Base-by-base conservation (phyloP, 108 stramenopile genomes). In the Skeletonema marinoi region DNA sequence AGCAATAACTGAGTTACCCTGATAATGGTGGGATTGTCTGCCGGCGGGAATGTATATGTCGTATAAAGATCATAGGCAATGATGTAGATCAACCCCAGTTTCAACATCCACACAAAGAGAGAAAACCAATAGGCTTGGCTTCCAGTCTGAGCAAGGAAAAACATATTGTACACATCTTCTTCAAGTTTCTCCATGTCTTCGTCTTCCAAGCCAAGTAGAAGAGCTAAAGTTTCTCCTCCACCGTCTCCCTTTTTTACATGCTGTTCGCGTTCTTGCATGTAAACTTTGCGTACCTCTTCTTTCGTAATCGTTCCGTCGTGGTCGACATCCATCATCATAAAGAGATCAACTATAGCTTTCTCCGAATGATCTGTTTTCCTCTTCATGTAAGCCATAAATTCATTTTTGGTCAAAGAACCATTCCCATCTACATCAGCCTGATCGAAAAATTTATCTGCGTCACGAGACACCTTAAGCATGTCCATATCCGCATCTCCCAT, bases 121-220 rank as follows among this genome's bases (percentile, higher is more conserved):
- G 78, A 75, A 68, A 74, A 88, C 17, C 46, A 73, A 56, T 81
- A 85, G 21, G 85, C 70, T 59, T 75, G 77, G 11, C 78, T 65
- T 12, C 46, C 54, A n/a, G 70, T 16, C 9, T 41, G 35, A 17
- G 82, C 35, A 12, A 88, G 63, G 62, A 88, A 88, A 41, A 86
- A 78, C 82, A 88, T 80, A 38, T 66, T 83, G 72, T 88, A 88
- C 14, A 88, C 87, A 74, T 88, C 87, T 42, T 84, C 82, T 11
- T 51, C 63, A 48, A 88, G 68, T 68, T 85, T 84, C 36, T 67
- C 61, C 56, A 74, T 65, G 32, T 86, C 81, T 10, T 81, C 76
- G 25, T 78, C 77, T 10, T 72, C 71, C 32, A 68, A 14, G 13
- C 68, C 68, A 33, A 68, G 50, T 14, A 68, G 21, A 32, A 50